Percentiles rank a stretch among this genome's conserved stretches.
These are phyloP conservation scores for Rhododendron ovatum DNA, from an alignment of 148 eudicot species.

Conservation along the genomic window DNA sequence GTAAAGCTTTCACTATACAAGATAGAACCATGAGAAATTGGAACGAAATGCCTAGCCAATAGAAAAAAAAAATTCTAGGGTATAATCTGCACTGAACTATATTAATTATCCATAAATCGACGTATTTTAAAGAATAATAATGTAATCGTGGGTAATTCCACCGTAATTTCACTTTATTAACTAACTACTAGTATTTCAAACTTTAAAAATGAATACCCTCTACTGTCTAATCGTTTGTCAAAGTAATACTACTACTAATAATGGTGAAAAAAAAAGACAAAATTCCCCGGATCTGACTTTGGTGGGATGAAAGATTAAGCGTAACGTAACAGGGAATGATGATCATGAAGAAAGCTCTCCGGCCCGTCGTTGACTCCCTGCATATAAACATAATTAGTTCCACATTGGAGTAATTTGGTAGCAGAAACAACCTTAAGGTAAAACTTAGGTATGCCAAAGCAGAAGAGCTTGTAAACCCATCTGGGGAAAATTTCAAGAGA, in stretches of 20 bases:
- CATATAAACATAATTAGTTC: neutral
- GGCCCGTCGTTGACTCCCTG: neutral
- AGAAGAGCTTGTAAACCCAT: neutral
- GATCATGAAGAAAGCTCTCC: neutral
- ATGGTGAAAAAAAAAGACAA: neutral
- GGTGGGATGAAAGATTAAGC: conserved; percentile 7
- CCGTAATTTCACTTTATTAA: neutral
- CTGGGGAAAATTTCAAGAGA: neutral
- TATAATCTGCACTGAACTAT: neutral
- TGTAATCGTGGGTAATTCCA: neutral
- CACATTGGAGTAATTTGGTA: neutral
- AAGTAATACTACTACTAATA: neutral
- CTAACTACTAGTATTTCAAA: neutral
- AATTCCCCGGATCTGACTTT: neutral
- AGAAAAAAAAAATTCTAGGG: neutral
- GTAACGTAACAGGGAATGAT: neutral
- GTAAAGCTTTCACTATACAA: neutral
- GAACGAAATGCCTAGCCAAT: neutral
- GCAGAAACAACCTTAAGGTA: neutral
- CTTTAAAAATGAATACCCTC: too few species aligned
- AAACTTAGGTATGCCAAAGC: neutral
- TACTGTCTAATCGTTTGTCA: neutral
- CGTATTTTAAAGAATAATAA: neutral
- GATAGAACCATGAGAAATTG: neutral
- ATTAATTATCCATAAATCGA: neutral